Conservation (phyloP, 2,329 filamentous ascomycete genomes). For the Fusarium burgessii region DNA sequence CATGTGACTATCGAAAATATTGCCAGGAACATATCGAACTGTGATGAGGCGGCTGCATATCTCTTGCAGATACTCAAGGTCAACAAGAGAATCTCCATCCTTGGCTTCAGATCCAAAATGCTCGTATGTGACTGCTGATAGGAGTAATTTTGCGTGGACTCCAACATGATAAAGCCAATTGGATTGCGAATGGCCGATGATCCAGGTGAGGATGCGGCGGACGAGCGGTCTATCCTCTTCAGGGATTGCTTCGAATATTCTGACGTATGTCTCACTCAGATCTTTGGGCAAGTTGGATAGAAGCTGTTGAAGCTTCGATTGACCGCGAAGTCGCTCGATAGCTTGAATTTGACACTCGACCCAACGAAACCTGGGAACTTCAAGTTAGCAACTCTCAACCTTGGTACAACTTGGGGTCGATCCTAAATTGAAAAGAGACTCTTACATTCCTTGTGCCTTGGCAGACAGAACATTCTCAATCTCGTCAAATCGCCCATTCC, state of each 20-base stretch:
- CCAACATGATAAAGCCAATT: neutral
- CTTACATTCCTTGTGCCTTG: neutral
- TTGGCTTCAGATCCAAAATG: neutral
- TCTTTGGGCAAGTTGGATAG: neutral
- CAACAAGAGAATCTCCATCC: rapidly evolving
- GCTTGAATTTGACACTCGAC: neutral
- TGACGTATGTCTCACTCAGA: neutral
- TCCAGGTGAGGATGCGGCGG: neutral
- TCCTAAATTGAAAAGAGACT: rapidly evolving
- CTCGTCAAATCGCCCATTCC: neutral
- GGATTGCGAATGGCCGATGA: neutral
- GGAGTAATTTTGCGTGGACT: rapidly evolving
- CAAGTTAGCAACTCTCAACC: neutral
- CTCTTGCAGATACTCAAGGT: rapidly evolving
- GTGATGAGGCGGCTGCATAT: neutral
- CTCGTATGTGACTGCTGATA: neutral
- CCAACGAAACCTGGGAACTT: neutral
- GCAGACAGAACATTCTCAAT: neutral
- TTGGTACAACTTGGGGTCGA: rapidly evolving
- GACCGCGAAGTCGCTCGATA: neutral
- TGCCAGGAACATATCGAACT: rapidly evolving
- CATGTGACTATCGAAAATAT: neutral
- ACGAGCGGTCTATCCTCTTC: neutral
- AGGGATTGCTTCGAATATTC: neutral
- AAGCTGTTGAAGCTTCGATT: neutral